These are phyloP conservation scores for Fusarium sp. DNA, from an alignment of 2,329 filamentous ascomycete genomes.

Conservation along the genomic window DNA sequence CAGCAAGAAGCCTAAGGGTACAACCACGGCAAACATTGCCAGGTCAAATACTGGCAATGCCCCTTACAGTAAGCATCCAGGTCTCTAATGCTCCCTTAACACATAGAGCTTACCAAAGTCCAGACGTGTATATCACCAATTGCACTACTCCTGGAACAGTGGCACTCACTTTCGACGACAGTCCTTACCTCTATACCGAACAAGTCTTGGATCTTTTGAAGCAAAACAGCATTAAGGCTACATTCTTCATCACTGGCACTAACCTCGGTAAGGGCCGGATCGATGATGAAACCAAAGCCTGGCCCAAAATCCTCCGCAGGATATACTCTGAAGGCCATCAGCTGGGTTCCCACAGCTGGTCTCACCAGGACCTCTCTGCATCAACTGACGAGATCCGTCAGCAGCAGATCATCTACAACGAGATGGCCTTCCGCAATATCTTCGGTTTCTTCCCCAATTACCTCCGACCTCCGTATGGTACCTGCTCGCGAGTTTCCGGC, in stretches of 20 bases:
- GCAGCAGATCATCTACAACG: conserved; percentile 55
- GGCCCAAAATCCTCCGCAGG: conserved; percentile 51
- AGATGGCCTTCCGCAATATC: conserved; percentile 56
- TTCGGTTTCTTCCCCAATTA: conserved; percentile 55
- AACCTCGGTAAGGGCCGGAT: conserved; percentile 54
- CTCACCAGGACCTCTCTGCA: conserved; percentile 54
- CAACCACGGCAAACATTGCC: conserved; percentile 44
- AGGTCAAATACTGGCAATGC: conserved; percentile 46
- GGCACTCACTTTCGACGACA: conserved; percentile 60
- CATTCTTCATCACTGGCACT: conserved; percentile 56
- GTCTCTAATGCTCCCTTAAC: too few species aligned
- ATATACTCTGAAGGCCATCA: conserved; percentile 57
- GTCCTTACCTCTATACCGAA: conserved; percentile 55
- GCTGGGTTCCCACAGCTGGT: conserved; percentile 58
- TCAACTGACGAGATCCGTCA: conserved; percentile 47
- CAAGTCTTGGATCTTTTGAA: conserved; percentile 53
- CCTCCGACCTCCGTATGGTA: conserved; percentile 57
- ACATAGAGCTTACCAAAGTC: not conserved
- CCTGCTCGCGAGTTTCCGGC: conserved; percentile 51
- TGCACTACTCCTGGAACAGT: conserved; percentile 49
- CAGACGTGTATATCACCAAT: conserved; percentile 49
- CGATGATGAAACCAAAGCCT: conserved; percentile 49
- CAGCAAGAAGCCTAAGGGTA: conserved; percentile 46
- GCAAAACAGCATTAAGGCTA: conserved; percentile 48
- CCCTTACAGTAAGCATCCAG: conserved; percentile 46